Evolutionary conservation across 202 grass and related monocot genomes (phyloP).

Genomic region (Alloteropsis angusta): DNA sequence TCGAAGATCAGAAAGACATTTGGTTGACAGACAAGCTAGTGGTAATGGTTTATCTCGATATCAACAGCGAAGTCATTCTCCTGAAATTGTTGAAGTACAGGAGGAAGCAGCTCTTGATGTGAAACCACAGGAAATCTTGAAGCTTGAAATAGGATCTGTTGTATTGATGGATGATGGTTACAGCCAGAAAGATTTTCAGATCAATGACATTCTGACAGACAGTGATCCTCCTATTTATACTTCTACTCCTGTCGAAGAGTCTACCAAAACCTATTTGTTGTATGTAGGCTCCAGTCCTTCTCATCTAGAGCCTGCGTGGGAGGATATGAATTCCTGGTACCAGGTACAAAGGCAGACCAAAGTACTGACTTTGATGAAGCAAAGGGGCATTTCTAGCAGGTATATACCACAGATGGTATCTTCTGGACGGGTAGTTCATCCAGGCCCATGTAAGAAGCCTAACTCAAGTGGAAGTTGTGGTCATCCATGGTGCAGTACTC

Average conservation of each 20-base stretch:
- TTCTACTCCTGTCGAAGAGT: conserved; percentile 59
- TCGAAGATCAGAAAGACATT: conserved; percentile 89
- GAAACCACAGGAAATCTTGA: conserved; percentile 58
- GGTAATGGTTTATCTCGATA: conserved; percentile 59
- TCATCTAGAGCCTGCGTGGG: conserved; percentile 86
- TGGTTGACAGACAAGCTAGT: conserved; percentile 58
- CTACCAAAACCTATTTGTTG: conserved; percentile 54
- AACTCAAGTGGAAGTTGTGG: conserved; percentile 60
- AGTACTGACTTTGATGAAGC: conserved; percentile 78
- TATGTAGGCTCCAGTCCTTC: conserved; percentile 80
- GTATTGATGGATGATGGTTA: conserved; percentile 73
- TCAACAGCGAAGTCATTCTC: conserved; percentile 68
- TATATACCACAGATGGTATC: conserved; percentile 72
- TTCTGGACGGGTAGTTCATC: conserved; percentile 65
- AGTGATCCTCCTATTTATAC: conserved; percentile 70
- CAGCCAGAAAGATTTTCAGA: conserved; percentile 65
- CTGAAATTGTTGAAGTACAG: conserved; percentile 91
- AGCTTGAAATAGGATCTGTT: conserved; percentile 74
- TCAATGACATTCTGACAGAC: conserved; percentile 62
- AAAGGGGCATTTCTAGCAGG: conserved; percentile 76
- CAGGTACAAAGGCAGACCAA: conserved; percentile 87
- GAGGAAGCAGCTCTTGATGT: conserved; percentile 45
- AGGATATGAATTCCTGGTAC: conserved; percentile 95
- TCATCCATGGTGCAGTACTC: conserved; percentile 83
- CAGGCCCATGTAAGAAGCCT: conserved; percentile 66